Conservation (phyloP, 2,329 filamentous ascomycete species). For the Amesomyces nigricolor region DNA sequence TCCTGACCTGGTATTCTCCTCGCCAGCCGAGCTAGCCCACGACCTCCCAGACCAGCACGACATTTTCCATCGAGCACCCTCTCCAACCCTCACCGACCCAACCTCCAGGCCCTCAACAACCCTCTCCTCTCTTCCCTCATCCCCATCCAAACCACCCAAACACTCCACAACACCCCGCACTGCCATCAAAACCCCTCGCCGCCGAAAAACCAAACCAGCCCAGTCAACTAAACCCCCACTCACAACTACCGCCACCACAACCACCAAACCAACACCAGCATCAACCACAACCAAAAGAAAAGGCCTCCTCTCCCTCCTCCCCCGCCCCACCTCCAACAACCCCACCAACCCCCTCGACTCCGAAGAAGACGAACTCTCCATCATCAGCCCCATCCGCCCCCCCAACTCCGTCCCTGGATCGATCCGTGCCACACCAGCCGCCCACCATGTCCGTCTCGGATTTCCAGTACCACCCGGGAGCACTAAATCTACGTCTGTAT, state of each 20-base stretch:
- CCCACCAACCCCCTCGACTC: conserved; percentile 30
- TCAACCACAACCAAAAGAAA: conserved; percentile 24
- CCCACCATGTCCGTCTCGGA: conserved; percentile 4
- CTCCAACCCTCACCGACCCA: conserved; percentile 15
- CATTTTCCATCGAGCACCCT: neutral
- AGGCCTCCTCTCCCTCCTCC: conserved; percentile 41
- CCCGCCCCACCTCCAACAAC: conserved; percentile 34
- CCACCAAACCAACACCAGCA: conserved; percentile 7
- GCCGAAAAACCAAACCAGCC: neutral
- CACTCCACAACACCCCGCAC: neutral
- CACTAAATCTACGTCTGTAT: neutral
- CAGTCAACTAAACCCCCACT: neutral
- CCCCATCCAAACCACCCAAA: neutral
- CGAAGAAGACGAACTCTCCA: conserved; percentile 37
- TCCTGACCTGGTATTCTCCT: neutral
- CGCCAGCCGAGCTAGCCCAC: neutral
- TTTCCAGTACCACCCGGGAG: neutral
- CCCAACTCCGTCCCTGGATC: conserved; percentile 6
- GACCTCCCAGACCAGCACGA: neutral
- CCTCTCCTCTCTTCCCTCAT: neutral
- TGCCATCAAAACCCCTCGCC: conserved; percentile 3
- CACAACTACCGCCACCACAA: neutral
- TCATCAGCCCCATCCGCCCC: conserved; percentile 24
- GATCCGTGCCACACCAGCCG: conserved; percentile 10
- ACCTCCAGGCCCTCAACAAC: neutral